phyloP scores from a whole-genome alignment of 306 rosid genomes.

The Rosa chinensis region DNA sequence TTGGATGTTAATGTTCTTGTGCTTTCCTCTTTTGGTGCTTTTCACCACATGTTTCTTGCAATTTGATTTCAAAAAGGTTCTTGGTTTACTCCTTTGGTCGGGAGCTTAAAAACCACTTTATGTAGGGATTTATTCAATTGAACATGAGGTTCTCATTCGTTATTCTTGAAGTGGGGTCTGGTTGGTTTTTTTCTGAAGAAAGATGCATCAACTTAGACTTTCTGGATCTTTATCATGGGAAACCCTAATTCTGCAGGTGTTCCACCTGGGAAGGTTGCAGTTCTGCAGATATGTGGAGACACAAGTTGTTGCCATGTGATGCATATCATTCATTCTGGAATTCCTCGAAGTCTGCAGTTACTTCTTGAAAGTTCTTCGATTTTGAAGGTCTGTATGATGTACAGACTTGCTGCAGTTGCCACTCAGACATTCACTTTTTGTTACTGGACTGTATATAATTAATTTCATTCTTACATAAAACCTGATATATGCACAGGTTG shows the following conservation, averaged over 20 bases:
- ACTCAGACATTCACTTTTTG: not conserved
- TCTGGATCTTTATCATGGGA: slow-evolving; percentile 19
- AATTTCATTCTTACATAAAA: slow-evolving; percentile 7
- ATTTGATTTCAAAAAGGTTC: not conserved
- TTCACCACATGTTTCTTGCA: not conserved
- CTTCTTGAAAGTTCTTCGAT: slow-evolving; percentile 70
- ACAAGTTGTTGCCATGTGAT: slow-evolving; percentile 65
- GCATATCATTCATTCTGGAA: slow-evolving; percentile 84
- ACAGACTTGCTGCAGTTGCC: slow-evolving; percentile 8
- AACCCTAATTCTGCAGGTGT: slow-evolving; percentile 47
- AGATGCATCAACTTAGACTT: slow-evolving; percentile 10
- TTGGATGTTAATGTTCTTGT: not conserved
- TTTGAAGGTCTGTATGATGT: slow-evolving; percentile 54
- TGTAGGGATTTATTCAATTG: not conserved
- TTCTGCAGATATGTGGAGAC: slow-evolving; percentile 78
- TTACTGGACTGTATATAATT: not conserved
- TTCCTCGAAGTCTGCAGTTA: slow-evolving; percentile 61
- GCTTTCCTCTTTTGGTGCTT: not conserved
- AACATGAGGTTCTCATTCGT: not conserved
- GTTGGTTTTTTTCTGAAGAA: not conserved
- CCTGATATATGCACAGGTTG: slow-evolving; percentile 57
- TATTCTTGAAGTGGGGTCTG: not conserved
- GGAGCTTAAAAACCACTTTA: not conserved
- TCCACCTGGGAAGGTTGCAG: slow-evolving; percentile 80
- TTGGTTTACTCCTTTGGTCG: not conserved